Conservation (phyloP, 2,329 filamentous ascomycete genomes). For the Biscogniauxia mediterranea region DNA sequence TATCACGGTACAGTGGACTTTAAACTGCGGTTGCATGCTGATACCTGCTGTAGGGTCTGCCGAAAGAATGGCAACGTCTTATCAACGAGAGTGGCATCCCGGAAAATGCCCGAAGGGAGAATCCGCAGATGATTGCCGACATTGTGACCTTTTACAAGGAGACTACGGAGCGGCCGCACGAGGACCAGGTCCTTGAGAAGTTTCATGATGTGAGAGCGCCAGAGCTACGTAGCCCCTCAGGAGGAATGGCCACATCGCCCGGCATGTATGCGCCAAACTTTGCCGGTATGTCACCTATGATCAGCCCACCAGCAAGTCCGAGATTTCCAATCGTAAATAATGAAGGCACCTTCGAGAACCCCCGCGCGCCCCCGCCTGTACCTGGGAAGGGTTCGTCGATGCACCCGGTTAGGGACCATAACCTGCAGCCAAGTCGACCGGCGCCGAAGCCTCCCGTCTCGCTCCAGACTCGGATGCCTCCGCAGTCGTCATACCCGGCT, state of each 20-base stretch:
- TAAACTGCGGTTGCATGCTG: conserved; percentile 15
- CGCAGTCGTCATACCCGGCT: conserved; percentile 53
- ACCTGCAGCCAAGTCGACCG: conserved; percentile 75
- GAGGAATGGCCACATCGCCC: conserved; percentile 48
- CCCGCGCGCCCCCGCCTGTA: conserved; percentile 80
- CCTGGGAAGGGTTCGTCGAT: conserved; percentile 43
- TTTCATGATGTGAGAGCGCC: conserved; percentile 79
- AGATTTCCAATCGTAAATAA: conserved; percentile 82
- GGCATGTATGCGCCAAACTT: conserved; percentile 55
- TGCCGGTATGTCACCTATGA: conserved; percentile 59
- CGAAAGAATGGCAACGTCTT: conserved; percentile 96
- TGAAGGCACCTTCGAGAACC: conserved; percentile 96
- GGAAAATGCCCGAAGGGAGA: conserved; percentile 91
- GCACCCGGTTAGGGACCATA: conserved; percentile 48
- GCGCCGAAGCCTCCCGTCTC: conserved; percentile 82
- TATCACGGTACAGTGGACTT: conserved; percentile 3
- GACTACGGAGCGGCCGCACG: conserved; percentile 74
- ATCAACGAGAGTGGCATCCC: conserved; percentile 95
- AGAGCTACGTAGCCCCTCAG: conserved; percentile 46
- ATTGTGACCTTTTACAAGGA: conserved; percentile 98
- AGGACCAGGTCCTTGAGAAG: conserved; percentile 92
- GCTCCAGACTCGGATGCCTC: conserved; percentile 55
- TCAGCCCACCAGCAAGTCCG: conserved; percentile 79
- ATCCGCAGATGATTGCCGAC: conserved; percentile 92
- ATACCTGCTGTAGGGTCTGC: conserved; percentile 65